These are phyloP conservation scores for Saccharomycopsis sp. DNA, from an alignment of 805 yeast species.

Conservation along the genomic window DNA sequence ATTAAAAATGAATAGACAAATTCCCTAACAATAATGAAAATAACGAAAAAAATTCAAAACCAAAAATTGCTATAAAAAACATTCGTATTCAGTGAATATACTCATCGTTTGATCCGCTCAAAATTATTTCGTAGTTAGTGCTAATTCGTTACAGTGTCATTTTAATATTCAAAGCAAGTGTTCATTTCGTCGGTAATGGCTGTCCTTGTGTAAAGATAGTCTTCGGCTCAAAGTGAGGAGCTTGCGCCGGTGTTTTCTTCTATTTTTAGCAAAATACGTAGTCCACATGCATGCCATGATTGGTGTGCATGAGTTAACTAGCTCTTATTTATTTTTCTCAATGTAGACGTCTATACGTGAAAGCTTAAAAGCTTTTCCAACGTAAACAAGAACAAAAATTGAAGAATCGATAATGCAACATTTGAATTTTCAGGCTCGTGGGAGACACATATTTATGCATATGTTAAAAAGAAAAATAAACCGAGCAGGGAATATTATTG, in stretches of 20 bases:
- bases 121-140: too few relatives aligned
- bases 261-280: not conserved
- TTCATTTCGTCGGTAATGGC: too few relatives aligned
- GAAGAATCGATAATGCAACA: too few relatives aligned
- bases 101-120: not conserved
- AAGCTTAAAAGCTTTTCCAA: not conserved
- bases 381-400: not conserved
- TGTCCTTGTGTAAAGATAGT: too few relatives aligned
- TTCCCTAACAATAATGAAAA: not conserved
- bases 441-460: not conserved
- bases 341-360: not conserved
- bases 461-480: too few relatives aligned
- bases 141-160: too few relatives aligned
- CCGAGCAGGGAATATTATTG: too few relatives aligned
- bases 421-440: not conserved
- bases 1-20: not conserved
- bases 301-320: not conserved
- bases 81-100: not conserved
- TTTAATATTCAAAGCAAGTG: too few relatives aligned
- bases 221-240: too few relatives aligned
- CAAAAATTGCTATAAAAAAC: not conserved
- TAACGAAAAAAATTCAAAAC: not conserved
- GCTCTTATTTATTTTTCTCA: not conserved
- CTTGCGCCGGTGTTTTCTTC: not conserved
- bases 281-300: not conserved